These are phyloP conservation scores for Zopfochytrium polystomum DNA, from an alignment of 371 early-diverging fungal genomes.

Conservation along the genomic window DNA sequence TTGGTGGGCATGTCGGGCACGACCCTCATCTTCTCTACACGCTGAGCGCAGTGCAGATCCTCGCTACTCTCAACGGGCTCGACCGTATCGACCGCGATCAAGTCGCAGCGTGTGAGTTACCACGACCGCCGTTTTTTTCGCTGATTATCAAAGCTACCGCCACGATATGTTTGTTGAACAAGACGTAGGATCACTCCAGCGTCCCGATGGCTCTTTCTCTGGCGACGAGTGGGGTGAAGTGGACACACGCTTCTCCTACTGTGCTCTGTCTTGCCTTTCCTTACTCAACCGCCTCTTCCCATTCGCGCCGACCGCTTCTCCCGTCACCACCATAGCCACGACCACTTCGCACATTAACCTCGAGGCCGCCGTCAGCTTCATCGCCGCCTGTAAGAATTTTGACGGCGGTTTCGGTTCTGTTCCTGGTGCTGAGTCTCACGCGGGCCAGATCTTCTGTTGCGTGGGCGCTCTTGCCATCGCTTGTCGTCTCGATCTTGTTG, in stretches of 20 bases:
- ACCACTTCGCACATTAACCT: constrained; percentile 66
- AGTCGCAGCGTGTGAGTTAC: constrained; percentile 62
- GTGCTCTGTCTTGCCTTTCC: constrained; percentile 72
- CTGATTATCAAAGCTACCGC: constrained; percentile 36
- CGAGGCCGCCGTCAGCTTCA: constrained; percentile 70
- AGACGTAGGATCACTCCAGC: constrained; percentile 56
- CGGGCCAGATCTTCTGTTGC: constrained; percentile 90
- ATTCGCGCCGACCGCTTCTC: constrained; percentile 5
- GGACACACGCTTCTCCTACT: constrained; percentile 93
- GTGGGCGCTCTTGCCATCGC: constrained; percentile 84
- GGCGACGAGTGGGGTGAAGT: constrained; percentile 95
- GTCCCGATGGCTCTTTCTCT: constrained; percentile 71
- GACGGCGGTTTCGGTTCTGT: constrained; percentile 97
- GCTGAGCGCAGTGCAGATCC: constrained; percentile 89
- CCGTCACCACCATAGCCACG: too few species aligned
- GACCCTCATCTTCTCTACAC: constrained; percentile 93
- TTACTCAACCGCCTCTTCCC: constrained; percentile 70
- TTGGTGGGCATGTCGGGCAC: constrained; percentile 84
- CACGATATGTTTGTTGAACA: not conserved
- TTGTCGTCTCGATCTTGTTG: constrained; percentile 69
- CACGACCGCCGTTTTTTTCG: constrained; percentile 9
- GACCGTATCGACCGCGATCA: constrained; percentile 67
- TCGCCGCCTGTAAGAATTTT: constrained; percentile 83
- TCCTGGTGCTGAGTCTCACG: constrained; percentile 94
- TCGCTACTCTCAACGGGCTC: constrained; percentile 78